A percentile compares a stretch with the other conserved stretches of the same genome.
Evolutionary conservation across 2,329 filamentous ascomycete genomes (phyloP).

Genomic region (Penicillium thymicola): DNA sequence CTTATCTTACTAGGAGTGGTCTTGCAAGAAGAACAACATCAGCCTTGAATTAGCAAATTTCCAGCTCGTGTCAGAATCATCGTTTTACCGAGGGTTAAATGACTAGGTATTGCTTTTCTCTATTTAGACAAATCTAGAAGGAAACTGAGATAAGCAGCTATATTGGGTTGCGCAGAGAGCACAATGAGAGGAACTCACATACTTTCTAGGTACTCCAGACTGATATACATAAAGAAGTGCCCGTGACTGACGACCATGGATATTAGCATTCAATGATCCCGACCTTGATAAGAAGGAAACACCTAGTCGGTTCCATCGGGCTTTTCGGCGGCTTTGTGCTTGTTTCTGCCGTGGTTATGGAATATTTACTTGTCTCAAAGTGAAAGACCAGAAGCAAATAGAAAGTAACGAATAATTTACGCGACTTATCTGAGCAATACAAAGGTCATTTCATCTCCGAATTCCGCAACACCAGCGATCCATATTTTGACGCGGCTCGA

Average conservation of each 20-base stretch:
- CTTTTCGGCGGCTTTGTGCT: neutral
- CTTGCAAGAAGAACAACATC: too few species aligned
- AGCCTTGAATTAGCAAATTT: too few species aligned
- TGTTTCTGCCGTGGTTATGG: neutral
- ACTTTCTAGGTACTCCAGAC: too few species aligned
- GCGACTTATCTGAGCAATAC: neutral
- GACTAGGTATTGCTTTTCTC: too few species aligned
- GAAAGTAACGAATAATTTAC: neutral
- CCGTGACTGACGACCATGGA: neutral
- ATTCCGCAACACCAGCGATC: conserved; percentile 2
- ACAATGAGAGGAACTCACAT: too few species aligned
- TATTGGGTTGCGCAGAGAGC: too few species aligned
- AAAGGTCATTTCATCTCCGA: neutral
- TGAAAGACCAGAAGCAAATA: too few species aligned
- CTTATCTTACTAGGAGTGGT: too few species aligned
- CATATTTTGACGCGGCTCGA: conserved; percentile 4
- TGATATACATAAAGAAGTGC: neutral
- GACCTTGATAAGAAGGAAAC: neutral
- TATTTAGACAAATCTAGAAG: too few species aligned
- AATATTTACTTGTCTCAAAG: neutral
- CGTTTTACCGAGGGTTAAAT: too few species aligned
- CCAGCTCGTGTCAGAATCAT: too few species aligned
- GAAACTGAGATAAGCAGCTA: too few species aligned
- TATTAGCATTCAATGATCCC: neutral
- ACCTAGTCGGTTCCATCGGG: neutral